Base-by-base conservation (phyloP, 2,329 filamentous ascomycete genomes). In the Diplodia sapinea region DNA sequence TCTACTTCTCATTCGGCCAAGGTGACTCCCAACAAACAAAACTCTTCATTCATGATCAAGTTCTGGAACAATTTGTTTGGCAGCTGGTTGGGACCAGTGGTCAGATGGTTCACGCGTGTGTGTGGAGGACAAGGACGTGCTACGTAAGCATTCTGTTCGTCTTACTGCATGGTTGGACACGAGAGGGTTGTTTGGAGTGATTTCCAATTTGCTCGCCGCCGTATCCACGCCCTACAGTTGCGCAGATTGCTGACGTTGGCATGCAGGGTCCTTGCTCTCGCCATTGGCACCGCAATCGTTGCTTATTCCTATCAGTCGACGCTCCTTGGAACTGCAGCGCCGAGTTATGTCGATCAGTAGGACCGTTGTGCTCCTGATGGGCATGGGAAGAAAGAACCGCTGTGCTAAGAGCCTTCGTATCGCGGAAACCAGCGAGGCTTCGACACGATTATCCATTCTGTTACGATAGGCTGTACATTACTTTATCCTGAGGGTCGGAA, bases 91-190 rank as follows among this genome's bases (percentile, higher is more conserved):
- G 66, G 50, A 17, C 57, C 38, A 15, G 33, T 68, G 3, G 57
- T 61, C 29, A 31, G 59, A 11, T 68, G 57, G 57, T 56, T 68
- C 31, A 38, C 57, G 17, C 38, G 57, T 12, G 12, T 57, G 15
- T 68, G 66, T 49, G 66, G 66, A 26, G 66, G 66, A 55, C 54
- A 52, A 31, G 29, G 50, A 56, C 66, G 66, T 47, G 66, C 66
- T 68, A 68, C 66, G 66, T 68, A 68, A 68, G 66, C 47, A 63
- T 63, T 63, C 59, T 63, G 59, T 63, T 63, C 43, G 59, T 51
- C 47, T 51, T 51, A 63, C 59, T 63, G 59, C 47, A 51, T 63
- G 59, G 47, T 63, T 49, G 59, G 59, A 63, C 31, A 43, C 40
- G n/a, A 51, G 50, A 33, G 59, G 59, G 43, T 63, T 12, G 43